A percentile compares a stretch with the other conserved stretches of the same genome.
Conservation (phyloP, 2,329 filamentous ascomycete genomes). For the Cytospora mali region DNA sequence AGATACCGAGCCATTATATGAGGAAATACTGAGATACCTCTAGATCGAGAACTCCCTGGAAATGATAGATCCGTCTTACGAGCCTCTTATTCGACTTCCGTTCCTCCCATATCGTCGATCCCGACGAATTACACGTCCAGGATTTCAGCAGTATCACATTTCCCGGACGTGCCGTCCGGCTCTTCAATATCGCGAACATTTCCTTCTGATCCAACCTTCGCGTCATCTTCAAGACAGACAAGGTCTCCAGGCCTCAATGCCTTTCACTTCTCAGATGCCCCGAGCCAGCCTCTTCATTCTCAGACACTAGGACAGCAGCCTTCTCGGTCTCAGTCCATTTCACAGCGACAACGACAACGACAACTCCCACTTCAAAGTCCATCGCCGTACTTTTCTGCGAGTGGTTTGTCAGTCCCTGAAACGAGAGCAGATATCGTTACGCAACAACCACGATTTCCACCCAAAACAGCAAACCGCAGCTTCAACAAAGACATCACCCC, state of each 20-base stretch:
- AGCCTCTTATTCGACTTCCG: background rate
- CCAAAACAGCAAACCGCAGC: background rate
- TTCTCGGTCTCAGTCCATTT: background rate
- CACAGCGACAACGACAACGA: background rate
- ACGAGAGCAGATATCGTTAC: background rate
- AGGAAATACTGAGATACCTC: background rate
- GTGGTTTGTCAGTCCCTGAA: background rate
- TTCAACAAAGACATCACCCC: background rate
- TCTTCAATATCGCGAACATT: background rate
- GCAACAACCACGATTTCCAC: background rate
- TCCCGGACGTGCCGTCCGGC: background rate
- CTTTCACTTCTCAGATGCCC: background rate
- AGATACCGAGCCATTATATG: no score
- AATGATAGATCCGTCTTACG: background rate
- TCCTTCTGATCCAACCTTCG: background rate
- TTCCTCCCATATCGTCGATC: background rate
- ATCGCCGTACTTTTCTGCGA: background rate
- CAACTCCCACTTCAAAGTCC: background rate
- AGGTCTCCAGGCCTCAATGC: constrained; percentile 2
- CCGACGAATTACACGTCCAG: background rate
- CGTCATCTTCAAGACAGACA: constrained; percentile 1
- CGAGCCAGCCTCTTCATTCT: background rate
- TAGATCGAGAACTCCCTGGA: constrained; percentile 16
- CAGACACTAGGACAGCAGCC: background rate
- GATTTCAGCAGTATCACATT: background rate